Evolutionary conservation across 1,284 basidiomycete species (phyloP), one percentile per base, ranked within the genome.

Genomic region (Veloboletus limbatus): DNA sequence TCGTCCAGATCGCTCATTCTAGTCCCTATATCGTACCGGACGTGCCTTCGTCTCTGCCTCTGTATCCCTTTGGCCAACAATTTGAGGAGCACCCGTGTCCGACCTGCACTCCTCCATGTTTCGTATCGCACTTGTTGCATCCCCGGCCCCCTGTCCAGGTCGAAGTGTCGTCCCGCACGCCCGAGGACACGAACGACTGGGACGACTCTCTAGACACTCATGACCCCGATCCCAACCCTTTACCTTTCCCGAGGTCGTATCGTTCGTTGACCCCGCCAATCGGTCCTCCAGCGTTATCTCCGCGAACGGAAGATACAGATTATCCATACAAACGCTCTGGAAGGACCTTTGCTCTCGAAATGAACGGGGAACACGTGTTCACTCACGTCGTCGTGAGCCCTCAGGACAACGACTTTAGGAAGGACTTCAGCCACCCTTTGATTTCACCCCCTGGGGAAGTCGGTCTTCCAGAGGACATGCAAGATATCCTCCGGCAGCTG

Each of bases 401-500:
- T 13, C 22, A 17, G 14, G 41, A 21, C 40, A 34, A 25, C 40
- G 18, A 26, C 30, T 13, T 20, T 5, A 32, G 14, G 25, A 33
- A 30, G 8, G 24, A 35, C 18, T 26, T 20, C 9, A 14, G 9
- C n/a, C n/a, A n/a, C n/a, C n/a, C n/a, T 34, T 25, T 24, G 8
- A 6, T 25, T 25, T 26, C 40, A 18, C 17, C 39, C 14, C 39
- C 14, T 25, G 8, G 27, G 11, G 17, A 41, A 16, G 24, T 33
- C n/a, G 60, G 64, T 20, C 50, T 67, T 33, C 60, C 56, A 27
- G 49, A 51, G 17, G 62, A 63, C 36, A 62, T 68, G 58, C 56
- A 38, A 25, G 63, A 59, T 16, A 42, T 64, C 3, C 52, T 63
- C 6, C 47, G 38, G 24, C 52, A 67, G 35, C 41, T 68, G 34